These are phyloP conservation scores for Lasiodiplodia theobromae DNA, from an alignment of 2,329 filamentous ascomycete genomes.

Conservation along the genomic window DNA sequence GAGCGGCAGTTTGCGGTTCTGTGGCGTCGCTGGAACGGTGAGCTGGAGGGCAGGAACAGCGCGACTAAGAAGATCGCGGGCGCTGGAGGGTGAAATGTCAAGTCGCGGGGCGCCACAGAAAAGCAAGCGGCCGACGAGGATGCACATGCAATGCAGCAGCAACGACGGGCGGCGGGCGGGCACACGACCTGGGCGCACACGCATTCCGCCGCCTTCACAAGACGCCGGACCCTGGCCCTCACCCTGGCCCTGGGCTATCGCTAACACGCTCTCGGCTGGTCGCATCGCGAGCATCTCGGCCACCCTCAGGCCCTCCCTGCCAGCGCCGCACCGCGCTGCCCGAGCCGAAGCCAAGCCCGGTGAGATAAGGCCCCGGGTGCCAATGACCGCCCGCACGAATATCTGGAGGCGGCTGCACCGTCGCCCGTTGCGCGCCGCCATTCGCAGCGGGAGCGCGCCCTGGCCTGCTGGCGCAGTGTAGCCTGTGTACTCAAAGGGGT, in stretches of 20 bases:
- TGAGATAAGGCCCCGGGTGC: constrained; percentile 28
- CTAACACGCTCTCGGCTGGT: constrained; percentile 18
- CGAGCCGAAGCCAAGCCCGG: constrained; percentile 15
- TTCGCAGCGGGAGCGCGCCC: neutral
- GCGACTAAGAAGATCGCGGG: constrained; percentile 6
- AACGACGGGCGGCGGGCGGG: constrained; percentile 11
- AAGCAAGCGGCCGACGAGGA: constrained; percentile 22
- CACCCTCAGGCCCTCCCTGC: constrained; percentile 4
- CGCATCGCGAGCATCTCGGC: constrained; percentile 18
- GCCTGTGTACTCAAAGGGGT: neutral
- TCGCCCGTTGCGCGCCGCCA: neutral
- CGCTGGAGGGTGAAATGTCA: neutral
- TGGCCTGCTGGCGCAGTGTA: neutral
- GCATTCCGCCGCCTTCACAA: neutral
- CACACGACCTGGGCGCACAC: constrained; percentile 23
- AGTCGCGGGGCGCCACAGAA: constrained; percentile 17
- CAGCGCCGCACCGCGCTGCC: constrained; percentile 9
- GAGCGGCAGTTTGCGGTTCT: constrained; percentile 7
- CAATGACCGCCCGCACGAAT: constrained; percentile 11
- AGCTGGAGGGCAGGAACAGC: constrained; percentile 11
- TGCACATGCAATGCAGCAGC: constrained; percentile 27
- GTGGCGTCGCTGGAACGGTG: constrained; percentile 24
- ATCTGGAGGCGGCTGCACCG: constrained; percentile 6
- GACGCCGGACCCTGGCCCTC: constrained; percentile 8
- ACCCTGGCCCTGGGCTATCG: neutral